These are phyloP conservation scores for Botrytis byssoidea DNA, from an alignment of 2,329 filamentous ascomycete genomes.

Conservation along the genomic window DNA sequence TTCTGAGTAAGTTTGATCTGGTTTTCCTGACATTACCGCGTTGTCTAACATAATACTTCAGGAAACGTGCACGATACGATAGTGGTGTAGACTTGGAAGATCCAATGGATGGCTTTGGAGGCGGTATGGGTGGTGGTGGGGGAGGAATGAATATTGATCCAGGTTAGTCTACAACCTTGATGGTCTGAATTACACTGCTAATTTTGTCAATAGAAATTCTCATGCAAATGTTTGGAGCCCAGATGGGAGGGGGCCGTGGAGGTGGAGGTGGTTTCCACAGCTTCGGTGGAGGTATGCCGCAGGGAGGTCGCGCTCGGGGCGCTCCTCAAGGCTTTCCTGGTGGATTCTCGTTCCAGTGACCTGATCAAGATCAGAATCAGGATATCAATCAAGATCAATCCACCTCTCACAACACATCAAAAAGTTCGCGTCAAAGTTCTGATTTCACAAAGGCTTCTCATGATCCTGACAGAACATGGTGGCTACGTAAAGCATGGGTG, in stretches of 20 bases:
- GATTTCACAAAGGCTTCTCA: constrained; percentile 24
- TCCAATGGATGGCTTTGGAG: constrained; percentile 70
- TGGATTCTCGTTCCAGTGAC: constrained; percentile 59
- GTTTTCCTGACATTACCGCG: not conserved
- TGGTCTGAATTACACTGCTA: not conserved
- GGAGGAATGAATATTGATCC: constrained; percentile 44
- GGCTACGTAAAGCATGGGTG: constrained; percentile 35
- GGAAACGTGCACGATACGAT: constrained; percentile 87
- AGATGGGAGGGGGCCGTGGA: constrained; percentile 47
- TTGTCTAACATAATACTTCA: constrained; percentile 45
- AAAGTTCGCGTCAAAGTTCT: constrained; percentile 14
- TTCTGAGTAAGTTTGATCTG: constrained; percentile 67
- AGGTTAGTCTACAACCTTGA: constrained; percentile 9
- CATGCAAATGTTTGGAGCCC: constrained; percentile 40
- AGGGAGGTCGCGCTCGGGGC: constrained; percentile 34
- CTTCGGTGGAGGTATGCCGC: constrained; percentile 52
- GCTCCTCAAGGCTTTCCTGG: constrained; percentile 46
- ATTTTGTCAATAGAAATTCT: constrained; percentile 32
- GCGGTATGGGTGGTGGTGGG: constrained; percentile 55
- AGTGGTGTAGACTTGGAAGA: constrained; percentile 90
- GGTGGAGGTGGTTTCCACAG: constrained; percentile 50
- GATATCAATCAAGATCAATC: constrained; percentile 14
- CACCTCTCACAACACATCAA: constrained; percentile 3
- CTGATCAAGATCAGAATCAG: constrained; percentile 30
- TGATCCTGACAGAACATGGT: constrained; percentile 24